Evolutionary conservation across 106 monocot species (phyloP), one percentile per base, ranked within the genome.

Genomic region (Allium cepa): DNA sequence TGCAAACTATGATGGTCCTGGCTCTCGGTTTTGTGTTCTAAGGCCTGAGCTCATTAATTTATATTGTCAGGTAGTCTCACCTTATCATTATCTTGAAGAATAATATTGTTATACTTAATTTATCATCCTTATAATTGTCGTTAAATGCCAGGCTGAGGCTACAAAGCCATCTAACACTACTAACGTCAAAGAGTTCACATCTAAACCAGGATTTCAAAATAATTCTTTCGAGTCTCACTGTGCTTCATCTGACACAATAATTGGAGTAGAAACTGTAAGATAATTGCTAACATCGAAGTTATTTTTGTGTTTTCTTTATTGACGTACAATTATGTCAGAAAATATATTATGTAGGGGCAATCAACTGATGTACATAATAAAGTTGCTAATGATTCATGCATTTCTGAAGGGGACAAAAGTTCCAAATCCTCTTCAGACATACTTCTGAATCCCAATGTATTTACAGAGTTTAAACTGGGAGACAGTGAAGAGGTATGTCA

Each of bases 391-490:
- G 63, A 81, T 27, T 47, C 71, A 71, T 53, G 28, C 51, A 60
- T 11, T 57, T 61, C 66, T 46, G n/a, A 50, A 67, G 8, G 60
- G 66, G 49, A 18, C 76, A 73, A 53, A 69, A 65, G 60, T 22
- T 22, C 22, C 22, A 22, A 49, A 10, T 59, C 72, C 50, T 52
- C 6, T 47, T 63, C 76, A 59, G 84, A 89, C 59, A 82, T 92
- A 53, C 74, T 84, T 53, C 69, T 99, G 59, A 99, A 99, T 75
- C 92, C 97, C 47, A 99, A 99, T 84, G 97, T 87, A 51, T 99
- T 90, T 57, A 99, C 97, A 6, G 97, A 99, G 60, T 99, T 90
- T 74, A 92, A 87, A 72, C 66, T 99, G 56, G 82, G 80, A 50
- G 97, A 82, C 17, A 80, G 57, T 49, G 62, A 77, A 74, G 92